Conservation (phyloP, 164 flowering plant species). For the Aristolochia contorta region DNA sequence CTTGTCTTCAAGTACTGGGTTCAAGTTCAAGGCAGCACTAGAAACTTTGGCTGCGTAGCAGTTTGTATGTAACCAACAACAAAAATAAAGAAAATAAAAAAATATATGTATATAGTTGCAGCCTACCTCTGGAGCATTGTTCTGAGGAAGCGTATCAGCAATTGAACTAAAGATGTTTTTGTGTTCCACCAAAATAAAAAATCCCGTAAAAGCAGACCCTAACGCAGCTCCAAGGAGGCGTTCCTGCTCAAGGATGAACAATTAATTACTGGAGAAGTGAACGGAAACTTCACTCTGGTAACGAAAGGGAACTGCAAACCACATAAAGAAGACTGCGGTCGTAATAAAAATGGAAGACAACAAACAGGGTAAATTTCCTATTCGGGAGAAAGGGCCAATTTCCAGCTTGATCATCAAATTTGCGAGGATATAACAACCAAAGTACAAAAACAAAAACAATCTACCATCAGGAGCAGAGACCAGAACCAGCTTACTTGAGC, state of each 20-base stretch:
- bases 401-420: not conserved
- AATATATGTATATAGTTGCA: not conserved
- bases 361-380: not conserved
- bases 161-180: constrained; percentile 39
- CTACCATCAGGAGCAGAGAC: not conserved
- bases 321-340: no score
- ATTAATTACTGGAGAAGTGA: not conserved
- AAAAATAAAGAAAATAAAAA: not conserved
- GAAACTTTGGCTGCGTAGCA: not conserved
- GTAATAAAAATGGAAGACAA: not conserved
- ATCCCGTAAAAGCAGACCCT: constrained; percentile 42
- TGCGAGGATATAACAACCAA: not conserved
- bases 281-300: not conserved
- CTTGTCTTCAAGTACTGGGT: not conserved
- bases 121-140: constrained; percentile 26
- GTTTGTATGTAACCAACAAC: not conserved
- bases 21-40: not conserved
- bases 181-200: constrained; percentile 51
- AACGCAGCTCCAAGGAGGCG: constrained; percentile 72
- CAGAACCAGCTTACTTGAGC: constrained; percentile 36
- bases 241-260: constrained; percentile 37
- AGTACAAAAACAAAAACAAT: not conserved
- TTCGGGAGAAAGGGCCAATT: not conserved
- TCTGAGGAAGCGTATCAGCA: constrained; percentile 18
- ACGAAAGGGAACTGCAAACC: not conserved